phyloP scores from a whole-genome alignment of 352 stramenopile genomes.

The Halophytophthora polymorphica region DNA sequence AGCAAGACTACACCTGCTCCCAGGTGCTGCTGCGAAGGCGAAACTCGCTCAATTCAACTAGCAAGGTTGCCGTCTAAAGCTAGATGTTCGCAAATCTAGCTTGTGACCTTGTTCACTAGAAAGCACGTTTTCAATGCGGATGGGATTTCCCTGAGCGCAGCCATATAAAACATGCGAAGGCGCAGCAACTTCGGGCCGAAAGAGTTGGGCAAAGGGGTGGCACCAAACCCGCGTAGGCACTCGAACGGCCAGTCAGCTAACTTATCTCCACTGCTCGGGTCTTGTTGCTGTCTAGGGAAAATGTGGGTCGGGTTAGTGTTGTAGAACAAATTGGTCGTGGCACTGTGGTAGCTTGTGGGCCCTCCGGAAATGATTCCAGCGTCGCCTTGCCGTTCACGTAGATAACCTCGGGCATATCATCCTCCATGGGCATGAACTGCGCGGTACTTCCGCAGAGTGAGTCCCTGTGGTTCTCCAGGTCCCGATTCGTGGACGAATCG shows the following conservation, averaged over 20 bases:
- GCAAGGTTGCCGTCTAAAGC: too few relatives aligned
- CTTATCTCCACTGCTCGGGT: constrained; percentile 18
- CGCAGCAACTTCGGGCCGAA: constrained; percentile 35
- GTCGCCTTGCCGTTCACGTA: constrained; percentile 57
- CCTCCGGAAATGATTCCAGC: constrained; percentile 27
- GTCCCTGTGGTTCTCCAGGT: constrained; percentile 34
- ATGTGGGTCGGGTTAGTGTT: constrained; percentile 51
- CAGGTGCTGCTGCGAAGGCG: too few relatives aligned
- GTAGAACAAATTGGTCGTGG: constrained; percentile 34
- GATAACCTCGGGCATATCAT: constrained; percentile 35
- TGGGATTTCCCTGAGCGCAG: constrained; percentile 21
- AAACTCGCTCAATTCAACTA: too few relatives aligned
- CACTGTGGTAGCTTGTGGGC: constrained; percentile 15
- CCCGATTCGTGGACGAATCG: constrained; percentile 29
- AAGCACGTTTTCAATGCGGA: constrained; percentile 27
- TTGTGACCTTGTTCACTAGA: constrained; percentile 6
- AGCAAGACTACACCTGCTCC: too few relatives aligned
- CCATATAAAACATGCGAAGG: constrained; percentile 43
- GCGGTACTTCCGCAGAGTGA: constrained; percentile 41
- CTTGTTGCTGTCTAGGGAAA: constrained; percentile 26
- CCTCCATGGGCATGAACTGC: constrained; percentile 28
- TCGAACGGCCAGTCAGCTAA: constrained; percentile 29
- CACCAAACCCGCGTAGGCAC: constrained; percentile 44
- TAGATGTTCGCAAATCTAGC: too few relatives aligned
- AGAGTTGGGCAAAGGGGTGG: constrained; percentile 28